A percentile compares a stretch with the other conserved stretches of the same genome.
These are phyloP conservation scores for Sarocladium kiliense DNA, from an alignment of 2,329 filamentous ascomycete species.

Conservation along the genomic window DNA sequence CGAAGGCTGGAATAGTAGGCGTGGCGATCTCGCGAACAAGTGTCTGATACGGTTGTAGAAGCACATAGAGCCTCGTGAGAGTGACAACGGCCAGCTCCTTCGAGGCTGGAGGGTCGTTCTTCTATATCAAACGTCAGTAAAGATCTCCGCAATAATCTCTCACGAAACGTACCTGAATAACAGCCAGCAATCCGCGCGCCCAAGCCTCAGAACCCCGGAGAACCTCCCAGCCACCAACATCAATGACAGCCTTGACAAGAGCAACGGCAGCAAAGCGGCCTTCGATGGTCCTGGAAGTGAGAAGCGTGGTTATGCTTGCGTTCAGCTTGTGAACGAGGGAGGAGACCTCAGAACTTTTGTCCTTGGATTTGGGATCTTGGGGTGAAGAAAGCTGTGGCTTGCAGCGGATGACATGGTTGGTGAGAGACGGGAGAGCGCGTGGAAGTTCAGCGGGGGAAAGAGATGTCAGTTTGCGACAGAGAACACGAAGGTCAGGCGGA, in stretches of 20 bases:
- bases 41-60: constrained; percentile 77
- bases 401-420: constrained; percentile 53
- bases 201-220: constrained; percentile 69
- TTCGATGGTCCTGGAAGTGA: constrained; percentile 70
- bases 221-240: constrained; percentile 80
- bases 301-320: constrained; percentile 68
- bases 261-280: constrained; percentile 74
- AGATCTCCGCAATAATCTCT: background rate
- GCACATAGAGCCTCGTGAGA: constrained; percentile 75
- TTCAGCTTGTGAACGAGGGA: constrained; percentile 78
- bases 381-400: constrained; percentile 57
- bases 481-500: constrained; percentile 55
- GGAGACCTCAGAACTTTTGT: constrained; percentile 56
- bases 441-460: constrained; percentile 70
- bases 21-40: constrained; percentile 84
- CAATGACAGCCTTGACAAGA: constrained; percentile 74
- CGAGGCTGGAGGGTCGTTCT: constrained; percentile 67
- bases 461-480: constrained; percentile 66
- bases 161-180: constrained; percentile 57
- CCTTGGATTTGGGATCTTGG: constrained; percentile 55
- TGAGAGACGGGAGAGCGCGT: constrained; percentile 64
- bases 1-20: constrained; percentile 69
- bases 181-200: constrained; percentile 68
- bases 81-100: constrained; percentile 75
- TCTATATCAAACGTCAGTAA: constrained; percentile 41